Evolutionary conservation across 2,329 filamentous ascomycete species (phyloP).

Genomic region (Neopestalotiopsis clavispora): DNA sequence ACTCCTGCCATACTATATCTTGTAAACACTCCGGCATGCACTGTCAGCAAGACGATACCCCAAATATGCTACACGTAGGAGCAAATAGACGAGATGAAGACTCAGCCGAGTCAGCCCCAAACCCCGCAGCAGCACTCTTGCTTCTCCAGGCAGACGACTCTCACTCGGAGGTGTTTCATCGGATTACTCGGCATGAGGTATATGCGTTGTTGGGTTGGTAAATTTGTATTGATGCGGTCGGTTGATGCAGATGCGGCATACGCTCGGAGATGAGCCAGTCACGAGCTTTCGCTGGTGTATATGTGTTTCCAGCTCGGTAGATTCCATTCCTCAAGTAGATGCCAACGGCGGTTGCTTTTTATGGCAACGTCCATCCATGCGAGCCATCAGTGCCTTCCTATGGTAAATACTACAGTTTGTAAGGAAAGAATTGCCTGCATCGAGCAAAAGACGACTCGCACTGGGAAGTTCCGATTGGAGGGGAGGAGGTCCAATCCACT

Average conservation of each 20-base stretch:
- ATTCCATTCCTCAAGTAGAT: neutral
- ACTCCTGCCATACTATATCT: neutral
- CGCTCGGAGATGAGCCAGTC: neutral
- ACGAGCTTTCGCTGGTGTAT: neutral
- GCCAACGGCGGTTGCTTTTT: neutral
- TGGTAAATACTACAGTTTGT: neutral
- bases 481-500: neutral
- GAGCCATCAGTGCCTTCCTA: neutral
- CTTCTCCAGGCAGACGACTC: neutral
- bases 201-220: neutral
- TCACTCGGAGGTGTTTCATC: neutral
- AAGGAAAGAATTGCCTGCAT: neutral
- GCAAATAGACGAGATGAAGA: neutral
- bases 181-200: neutral
- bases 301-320: neutral
- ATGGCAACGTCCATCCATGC: neutral
- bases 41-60: neutral
- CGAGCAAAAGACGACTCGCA: neutral
- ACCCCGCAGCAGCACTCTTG: neutral
- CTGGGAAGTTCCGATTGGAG: constrained; percentile 4
- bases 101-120: neutral
- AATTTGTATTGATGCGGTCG: neutral
- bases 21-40: neutral
- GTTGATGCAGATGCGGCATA: neutral
- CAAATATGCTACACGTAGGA: neutral